Base-by-base conservation (phyloP, 2,329 filamentous ascomycete genomes). In the Ilyonectria destructans region DNA sequence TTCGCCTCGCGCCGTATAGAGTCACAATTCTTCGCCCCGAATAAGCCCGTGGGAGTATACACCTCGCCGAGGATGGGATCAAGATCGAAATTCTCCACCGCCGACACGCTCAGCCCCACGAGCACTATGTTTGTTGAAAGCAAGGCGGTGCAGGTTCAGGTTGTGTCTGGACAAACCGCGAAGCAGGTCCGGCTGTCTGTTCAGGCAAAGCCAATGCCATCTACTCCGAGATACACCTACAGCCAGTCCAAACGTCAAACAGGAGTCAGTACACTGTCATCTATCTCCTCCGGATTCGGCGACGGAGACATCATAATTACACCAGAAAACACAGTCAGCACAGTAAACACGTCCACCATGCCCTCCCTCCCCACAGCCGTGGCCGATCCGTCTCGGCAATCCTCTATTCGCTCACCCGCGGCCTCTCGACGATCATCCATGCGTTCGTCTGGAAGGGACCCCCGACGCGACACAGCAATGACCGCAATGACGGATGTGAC, bases 261-360 rank as follows among this genome's bases (percentile, higher is more conserved):
- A 35, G 82, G 84, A 8, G 76, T 80, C 4, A 89, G 86, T 67
- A 85, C 86, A 55, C 73, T 90, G 35, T 91, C 89, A 0, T 91
- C 89, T 0, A 81, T 91, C 4, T 91, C 89, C 0, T 91, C 90
- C 0, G 89, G 89, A 7, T 91, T 91, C 69, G 89, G 89, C 19
- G 89, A 91, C 72, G 88, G 85, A 26, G 87, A 90, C 51, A 88
- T 90, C 31, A 84, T 88, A 35, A 77, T 87, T 29, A 82, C 83
- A 6, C 80, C 78, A 31, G 68, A 69, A 60, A 68, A 74, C 55
- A 71, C 79, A 64, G 62, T 75, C 59, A 57, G 73, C 62, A 65
- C 48, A 6, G 46, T 62, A 64, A 70, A 40, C 68, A 71, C 21
- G 21, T 65, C 26, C 66, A 70, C 51, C 67, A 60, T 23, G 15